These are phyloP conservation scores for Stentor roeselii DNA, from an alignment of 73 alveolate genomes.

Conservation along the genomic window DNA sequence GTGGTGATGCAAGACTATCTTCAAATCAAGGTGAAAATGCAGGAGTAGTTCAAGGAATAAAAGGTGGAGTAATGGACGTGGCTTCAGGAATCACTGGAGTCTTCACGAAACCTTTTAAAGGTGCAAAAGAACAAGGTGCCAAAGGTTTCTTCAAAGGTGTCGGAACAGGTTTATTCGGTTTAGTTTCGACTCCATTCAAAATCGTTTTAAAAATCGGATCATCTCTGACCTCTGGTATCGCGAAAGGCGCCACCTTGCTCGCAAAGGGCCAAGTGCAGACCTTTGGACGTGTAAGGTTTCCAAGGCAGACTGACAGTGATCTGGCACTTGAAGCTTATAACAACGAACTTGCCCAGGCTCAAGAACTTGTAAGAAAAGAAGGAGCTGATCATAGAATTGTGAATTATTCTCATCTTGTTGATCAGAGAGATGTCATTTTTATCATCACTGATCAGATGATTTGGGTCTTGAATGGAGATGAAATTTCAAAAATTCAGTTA, in stretches of 20 bases:
- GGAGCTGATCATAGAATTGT: background rate
- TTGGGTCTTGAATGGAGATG: constrained; percentile 4
- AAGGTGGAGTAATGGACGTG: constrained; percentile 49
- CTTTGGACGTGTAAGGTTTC: constrained; percentile 81
- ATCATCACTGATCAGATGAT: background rate
- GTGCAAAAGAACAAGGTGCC: constrained; percentile 71
- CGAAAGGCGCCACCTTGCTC: constrained; percentile 62
- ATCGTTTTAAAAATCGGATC: constrained; percentile 68
- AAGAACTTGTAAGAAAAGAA: constrained; percentile 48
- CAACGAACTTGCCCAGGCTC: constrained; percentile 66
- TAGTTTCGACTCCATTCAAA: constrained; percentile 67
- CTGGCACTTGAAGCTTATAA: constrained; percentile 76
- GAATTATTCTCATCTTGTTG: background rate
- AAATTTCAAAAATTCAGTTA: too few relatives aligned
- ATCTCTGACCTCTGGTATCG: constrained; percentile 70
- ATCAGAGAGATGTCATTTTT: background rate
- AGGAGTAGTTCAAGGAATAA: constrained; percentile 69
- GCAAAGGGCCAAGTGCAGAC: constrained; percentile 69
- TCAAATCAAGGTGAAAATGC: constrained; percentile 71
- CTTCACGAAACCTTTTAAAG: constrained; percentile 71
- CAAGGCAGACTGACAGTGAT: constrained; percentile 68
- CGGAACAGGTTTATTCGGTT: constrained; percentile 77
- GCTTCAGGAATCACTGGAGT: constrained; percentile 82
- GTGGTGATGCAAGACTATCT: constrained; percentile 64
- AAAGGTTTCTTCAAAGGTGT: constrained; percentile 83